phyloP scores from a whole-genome alignment of 2,329 filamentous ascomycete species.

The Leptographium wingfieldii region DNA sequence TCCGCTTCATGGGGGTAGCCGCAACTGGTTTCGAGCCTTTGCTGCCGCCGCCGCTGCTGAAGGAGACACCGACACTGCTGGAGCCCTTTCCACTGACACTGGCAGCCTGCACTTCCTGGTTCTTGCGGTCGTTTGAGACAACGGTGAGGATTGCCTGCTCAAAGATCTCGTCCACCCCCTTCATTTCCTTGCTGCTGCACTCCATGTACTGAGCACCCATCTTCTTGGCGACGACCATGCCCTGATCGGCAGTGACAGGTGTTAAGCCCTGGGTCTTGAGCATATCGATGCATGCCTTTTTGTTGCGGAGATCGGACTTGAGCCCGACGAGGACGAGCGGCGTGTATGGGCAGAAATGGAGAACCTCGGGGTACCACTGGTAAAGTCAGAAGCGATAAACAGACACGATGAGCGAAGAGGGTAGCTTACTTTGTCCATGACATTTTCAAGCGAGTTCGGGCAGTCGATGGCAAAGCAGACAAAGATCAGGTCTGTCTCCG shows the following conservation, averaged over 20 bases:
- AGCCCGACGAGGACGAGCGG: conserved; percentile 91
- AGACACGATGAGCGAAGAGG: not conserved
- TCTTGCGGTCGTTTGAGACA: conserved; percentile 65
- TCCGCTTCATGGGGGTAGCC: conserved; percentile 50
- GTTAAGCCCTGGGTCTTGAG: conserved; percentile 96
- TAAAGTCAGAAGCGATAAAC: conserved; percentile 13
- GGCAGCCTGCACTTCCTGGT: conserved; percentile 36
- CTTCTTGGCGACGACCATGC: conserved; percentile 73
- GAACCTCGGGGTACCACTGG: conserved; percentile 97
- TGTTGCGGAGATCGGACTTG: conserved; percentile 91
- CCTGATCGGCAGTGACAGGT: conserved; percentile 85
- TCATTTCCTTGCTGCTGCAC: conserved; percentile 97
- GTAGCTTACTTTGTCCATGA: conserved; percentile 81
- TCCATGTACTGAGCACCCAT: conserved; percentile 97
- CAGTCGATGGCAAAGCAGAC: conserved; percentile 99
- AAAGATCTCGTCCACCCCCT: conserved; percentile 92
- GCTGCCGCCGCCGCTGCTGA: conserved; percentile 11
- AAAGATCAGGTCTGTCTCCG: conserved; percentile 94
- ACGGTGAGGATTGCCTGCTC: conserved; percentile 82
- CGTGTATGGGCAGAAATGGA: conserved; percentile 97
- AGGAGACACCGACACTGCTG: conserved; percentile 22
- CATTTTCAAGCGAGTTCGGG: conserved; percentile 94
- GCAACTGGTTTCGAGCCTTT: conserved; percentile 17
- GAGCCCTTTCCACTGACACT: conserved; percentile 18
- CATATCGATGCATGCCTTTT: conserved; percentile 95